These are phyloP conservation scores for Porphyrellus sp. DNA, from an alignment of 1,284 basidiomycete genomes.

Conservation along the genomic window DNA sequence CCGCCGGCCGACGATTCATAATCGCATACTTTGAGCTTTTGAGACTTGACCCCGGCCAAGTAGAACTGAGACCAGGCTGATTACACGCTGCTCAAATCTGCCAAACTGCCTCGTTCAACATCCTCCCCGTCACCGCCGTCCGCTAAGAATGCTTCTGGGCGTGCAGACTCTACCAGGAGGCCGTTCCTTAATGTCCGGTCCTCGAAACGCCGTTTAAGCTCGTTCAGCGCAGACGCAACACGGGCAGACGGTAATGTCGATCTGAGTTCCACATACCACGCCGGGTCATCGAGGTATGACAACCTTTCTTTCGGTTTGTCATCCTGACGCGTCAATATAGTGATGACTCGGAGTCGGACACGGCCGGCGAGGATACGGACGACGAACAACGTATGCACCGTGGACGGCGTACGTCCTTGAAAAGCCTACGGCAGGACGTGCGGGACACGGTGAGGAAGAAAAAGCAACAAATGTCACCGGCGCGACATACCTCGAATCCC, in stretches of 20 bases:
- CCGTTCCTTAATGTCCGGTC: constrained; percentile 38
- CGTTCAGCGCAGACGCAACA: constrained; percentile 23
- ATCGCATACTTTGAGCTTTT: constrained; percentile 1
- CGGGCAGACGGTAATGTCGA: constrained; percentile 41
- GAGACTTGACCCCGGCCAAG: not conserved
- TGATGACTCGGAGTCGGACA: constrained; percentile 33
- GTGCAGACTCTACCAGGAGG: constrained; percentile 42
- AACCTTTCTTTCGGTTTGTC: not conserved
- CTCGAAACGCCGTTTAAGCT: constrained; percentile 37
- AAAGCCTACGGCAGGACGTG: constrained; percentile 24
- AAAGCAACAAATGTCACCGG: constrained; percentile 27
- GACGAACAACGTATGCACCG: constrained; percentile 24
- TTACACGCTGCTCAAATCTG: constrained; percentile 12
- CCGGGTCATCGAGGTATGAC: constrained; percentile 68
- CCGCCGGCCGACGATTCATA: constrained; percentile 2
- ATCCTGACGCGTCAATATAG: constrained; percentile 20
- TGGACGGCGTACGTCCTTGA: constrained; percentile 30
- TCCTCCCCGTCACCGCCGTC: constrained; percentile 73
- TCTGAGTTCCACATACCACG: constrained; percentile 84
- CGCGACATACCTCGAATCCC: constrained; percentile 22
- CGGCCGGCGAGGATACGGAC: constrained; percentile 35
- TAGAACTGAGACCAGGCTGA: not conserved
- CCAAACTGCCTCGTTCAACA: constrained; percentile 71
- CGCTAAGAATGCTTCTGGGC: constrained; percentile 42
- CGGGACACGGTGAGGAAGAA: constrained; percentile 31